phyloP scores from a whole-genome alignment of 2,329 filamentous ascomycete genomes.

The Nigrospora oryzae region DNA sequence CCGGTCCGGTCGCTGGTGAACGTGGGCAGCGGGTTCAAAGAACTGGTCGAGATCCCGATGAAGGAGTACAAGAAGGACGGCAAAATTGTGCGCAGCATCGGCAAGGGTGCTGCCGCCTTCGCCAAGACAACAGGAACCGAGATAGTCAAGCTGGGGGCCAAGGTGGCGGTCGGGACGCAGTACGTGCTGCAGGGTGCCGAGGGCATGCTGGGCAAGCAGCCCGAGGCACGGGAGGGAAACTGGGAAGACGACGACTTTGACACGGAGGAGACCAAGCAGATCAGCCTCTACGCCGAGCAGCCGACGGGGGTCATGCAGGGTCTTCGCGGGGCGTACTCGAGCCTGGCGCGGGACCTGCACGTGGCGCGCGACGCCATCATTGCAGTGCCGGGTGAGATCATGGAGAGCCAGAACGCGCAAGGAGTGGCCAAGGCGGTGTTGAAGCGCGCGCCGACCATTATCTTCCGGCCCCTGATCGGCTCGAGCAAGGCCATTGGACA shows the following conservation, averaged over 20 bases:
- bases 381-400: constrained; percentile 83
- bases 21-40: constrained; percentile 76
- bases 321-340: constrained; percentile 71
- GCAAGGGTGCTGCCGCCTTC: constrained; percentile 84
- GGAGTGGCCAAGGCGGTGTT: constrained; percentile 73
- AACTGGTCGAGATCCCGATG: constrained; percentile 84
- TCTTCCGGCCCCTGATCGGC: constrained; percentile 84
- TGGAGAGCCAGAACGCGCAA: constrained; percentile 75
- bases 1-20: constrained; percentile 88
- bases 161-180: constrained; percentile 89
- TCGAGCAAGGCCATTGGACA: constrained; percentile 83
- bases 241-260: constrained; percentile 55
- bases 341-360: constrained; percentile 79
- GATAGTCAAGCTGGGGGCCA: constrained; percentile 88
- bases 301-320: constrained; percentile 84
- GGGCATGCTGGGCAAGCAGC: constrained; percentile 54
- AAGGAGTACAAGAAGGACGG: constrained; percentile 92
- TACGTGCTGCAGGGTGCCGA: constrained; percentile 88
- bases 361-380: constrained; percentile 86
- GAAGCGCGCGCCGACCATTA: constrained; percentile 81
- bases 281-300: constrained; percentile 90
- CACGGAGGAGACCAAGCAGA: constrained; percentile 65
- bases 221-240: constrained; percentile 28
- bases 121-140: constrained; percentile 90
- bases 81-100: constrained; percentile 80